Base-by-base conservation (phyloP, 2,329 filamentous ascomycete genomes). In the Xylaria sp. region DNA sequence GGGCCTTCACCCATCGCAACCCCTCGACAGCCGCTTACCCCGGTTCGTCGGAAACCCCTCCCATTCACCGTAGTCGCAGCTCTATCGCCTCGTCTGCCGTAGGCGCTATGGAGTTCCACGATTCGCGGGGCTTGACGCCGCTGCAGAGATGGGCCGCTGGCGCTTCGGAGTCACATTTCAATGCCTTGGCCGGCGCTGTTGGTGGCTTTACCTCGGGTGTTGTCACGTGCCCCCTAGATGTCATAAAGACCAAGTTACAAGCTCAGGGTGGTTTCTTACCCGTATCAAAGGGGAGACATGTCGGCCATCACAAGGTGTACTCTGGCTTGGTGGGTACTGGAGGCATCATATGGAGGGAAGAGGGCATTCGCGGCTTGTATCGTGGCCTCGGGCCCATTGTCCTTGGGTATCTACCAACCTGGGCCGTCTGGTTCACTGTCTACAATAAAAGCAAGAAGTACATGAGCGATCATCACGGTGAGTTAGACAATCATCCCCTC, bases 161-260 rank as follows among this genome's bases (percentile, higher is more conserved):
- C 48, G 88, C 88, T 60, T 88, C 88, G 41, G 86, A 90, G 71
- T 84, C 87, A 23, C 87, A 89, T 72, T 90, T 98, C 80, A 93
- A 97, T 80, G 93, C 94, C 71, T 85, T 98, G 66, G 91, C 94
- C 52, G 96, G 96, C 65, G 95, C 94, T 58, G 86, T 93, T 67
- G 95, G 94, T 60, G 96, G 96, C 59, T 93, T 98, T 77, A 94
- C 94, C 25, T 97, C 94, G 8, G 96, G 96, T 60, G 89, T 99
- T 65, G 93, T 98, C 73, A 98, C 95, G 63, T 99, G 96, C 80
- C 96, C 96, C 51, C 90, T 99, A 75, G 96, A 99, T 85, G 96
- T 99, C 71, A 98, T 99, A 82, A 99, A 99, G 85, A 99, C 96
- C 54, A 98, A 98, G 82, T 83, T 99, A 70, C 96, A 99, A 81